Evolutionary conservation across 2,329 filamentous ascomycete genomes (phyloP), one percentile per base, ranked within the genome.

Genomic region (Chaetomiaceae sp.): DNA sequence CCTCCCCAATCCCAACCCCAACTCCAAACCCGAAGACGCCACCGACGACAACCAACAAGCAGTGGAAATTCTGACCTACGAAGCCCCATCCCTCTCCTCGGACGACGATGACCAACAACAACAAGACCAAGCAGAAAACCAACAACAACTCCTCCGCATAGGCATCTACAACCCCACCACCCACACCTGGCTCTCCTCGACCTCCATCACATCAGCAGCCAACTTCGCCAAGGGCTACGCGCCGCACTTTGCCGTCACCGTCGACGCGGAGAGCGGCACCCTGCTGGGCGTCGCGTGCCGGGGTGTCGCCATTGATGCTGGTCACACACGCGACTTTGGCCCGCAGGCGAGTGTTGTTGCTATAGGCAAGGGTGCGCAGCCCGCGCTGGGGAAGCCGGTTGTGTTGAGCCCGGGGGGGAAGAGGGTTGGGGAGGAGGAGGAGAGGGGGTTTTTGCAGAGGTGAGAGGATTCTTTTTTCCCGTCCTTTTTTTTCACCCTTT

Each of bases 371-470:
- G 83, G 81, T 2, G 75, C 73, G 64, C 73, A 77, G 63, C 81
- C 81, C 2, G 74, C 75, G 58, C 68, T 86, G 60, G 85, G 85
- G 60, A 79, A 78, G 68, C 82, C 83, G 3, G 73, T 87, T 33
- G 77, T 85, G 42, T 66, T 86, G 55, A 76, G 70, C 40, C 71
- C 79, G 0, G 78, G 83, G 57, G 83, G 83, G 14, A 81, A 74
- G 69, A 73, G 79, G 65, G 75, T 77, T 65, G 75, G 76, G 37
- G 75, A 69, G 49, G 71, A 73, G 55, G 68, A 68, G 48, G 81
- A 86, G 70, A 86, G 85, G 75, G 74, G 77, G 2, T 74, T 86
- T 55, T 64, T 86, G 50, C 82, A 86, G 67, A 86, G 83, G 82
- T 85, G 72, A 61, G 73, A 63, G 39, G 12, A 19, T 25, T 19